A percentile compares a stretch with the other conserved stretches of the same genome.
These are phyloP conservation scores for Torrubiella hemipterigena DNA, from an alignment of 2,329 filamentous ascomycete genomes.

Conservation along the genomic window DNA sequence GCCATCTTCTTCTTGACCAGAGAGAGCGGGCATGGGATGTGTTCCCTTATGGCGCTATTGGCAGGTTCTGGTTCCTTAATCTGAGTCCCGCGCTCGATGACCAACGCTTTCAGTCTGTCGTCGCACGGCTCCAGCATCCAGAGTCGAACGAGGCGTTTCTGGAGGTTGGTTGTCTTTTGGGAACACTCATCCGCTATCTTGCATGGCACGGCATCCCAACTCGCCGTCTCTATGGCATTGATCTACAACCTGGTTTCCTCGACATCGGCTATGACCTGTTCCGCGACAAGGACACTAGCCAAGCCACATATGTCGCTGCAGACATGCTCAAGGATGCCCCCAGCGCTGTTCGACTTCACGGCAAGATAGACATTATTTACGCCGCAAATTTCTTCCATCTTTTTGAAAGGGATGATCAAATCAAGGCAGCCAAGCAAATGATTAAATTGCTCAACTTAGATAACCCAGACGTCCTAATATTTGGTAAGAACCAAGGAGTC, in stretches of 20 bases:
- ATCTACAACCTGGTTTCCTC: constrained; percentile 11
- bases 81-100: too few relatives aligned
- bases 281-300: constrained; percentile 11
- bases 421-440: constrained; percentile 1
- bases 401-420: constrained; percentile 2
- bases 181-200: constrained; percentile 15
- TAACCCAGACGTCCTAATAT: too few relatives aligned
- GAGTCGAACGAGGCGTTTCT: too few relatives aligned
- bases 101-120: too few relatives aligned
- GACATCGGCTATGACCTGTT: constrained; percentile 15
- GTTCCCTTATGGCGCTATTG: too few relatives aligned
- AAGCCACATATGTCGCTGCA: constrained; percentile 10
- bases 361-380: constrained; percentile 3
- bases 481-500: too few relatives aligned
- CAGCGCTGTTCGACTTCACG: background rate
- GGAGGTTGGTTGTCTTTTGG: constrained; percentile 17
- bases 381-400: constrained; percentile 4
- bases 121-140: too few relatives aligned
- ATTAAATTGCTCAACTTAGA: too few relatives aligned
- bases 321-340: constrained; percentile 7
- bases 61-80: too few relatives aligned
- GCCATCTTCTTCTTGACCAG: too few relatives aligned
- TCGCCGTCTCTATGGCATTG: constrained; percentile 10
- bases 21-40: too few relatives aligned
- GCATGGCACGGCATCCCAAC: constrained; percentile 13